Percentiles rank a stretch among this genome's conserved stretches.
phyloP scores from a whole-genome alignment of 768 basidiomycete genomes.

The Nidularia sp. region DNA sequence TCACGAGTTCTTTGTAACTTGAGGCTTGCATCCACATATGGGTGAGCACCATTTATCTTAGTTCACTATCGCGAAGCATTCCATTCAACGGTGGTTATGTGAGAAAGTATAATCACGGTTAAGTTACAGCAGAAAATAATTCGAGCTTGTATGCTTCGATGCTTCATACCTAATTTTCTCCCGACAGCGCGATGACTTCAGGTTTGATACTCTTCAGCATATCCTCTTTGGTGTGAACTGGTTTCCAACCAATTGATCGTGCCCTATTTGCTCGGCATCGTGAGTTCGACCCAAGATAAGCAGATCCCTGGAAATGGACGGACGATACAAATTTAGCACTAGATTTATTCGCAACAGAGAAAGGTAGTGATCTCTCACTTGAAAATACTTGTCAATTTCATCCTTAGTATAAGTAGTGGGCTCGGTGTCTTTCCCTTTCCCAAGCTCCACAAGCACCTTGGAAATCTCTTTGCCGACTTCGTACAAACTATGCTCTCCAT shows the following conservation, averaged over 20 bases:
- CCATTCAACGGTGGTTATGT: too few species aligned
- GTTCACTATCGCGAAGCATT: too few species aligned
- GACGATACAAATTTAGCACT: background rate
- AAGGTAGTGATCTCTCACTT: conserved; percentile 10
- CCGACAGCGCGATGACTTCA: conserved; percentile 26
- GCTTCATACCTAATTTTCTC: too few species aligned
- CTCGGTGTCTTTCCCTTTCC: conserved; percentile 28
- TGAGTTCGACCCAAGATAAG: conserved; percentile 32
- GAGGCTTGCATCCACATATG: too few species aligned
- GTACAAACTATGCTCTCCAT: conserved; percentile 41
- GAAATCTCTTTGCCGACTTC: conserved; percentile 36
- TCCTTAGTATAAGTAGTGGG: conserved; percentile 43
- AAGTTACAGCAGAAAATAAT: too few species aligned
- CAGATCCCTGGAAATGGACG: conserved; percentile 17
- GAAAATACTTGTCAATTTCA: conserved; percentile 37
- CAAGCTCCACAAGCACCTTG: conserved; percentile 29
- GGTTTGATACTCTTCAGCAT: conserved; percentile 35
- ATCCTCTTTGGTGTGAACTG: conserved; percentile 31
- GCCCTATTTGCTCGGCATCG: conserved; percentile 32
- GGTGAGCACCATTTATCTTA: too few species aligned
- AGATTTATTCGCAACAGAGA: background rate
- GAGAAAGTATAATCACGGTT: too few species aligned
- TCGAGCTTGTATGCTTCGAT: too few species aligned
- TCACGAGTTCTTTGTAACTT: too few species aligned
- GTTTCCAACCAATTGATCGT: conserved; percentile 40